phyloP scores from a whole-genome alignment of 306 rosid genomes.

The Vigna angularis region DNA sequence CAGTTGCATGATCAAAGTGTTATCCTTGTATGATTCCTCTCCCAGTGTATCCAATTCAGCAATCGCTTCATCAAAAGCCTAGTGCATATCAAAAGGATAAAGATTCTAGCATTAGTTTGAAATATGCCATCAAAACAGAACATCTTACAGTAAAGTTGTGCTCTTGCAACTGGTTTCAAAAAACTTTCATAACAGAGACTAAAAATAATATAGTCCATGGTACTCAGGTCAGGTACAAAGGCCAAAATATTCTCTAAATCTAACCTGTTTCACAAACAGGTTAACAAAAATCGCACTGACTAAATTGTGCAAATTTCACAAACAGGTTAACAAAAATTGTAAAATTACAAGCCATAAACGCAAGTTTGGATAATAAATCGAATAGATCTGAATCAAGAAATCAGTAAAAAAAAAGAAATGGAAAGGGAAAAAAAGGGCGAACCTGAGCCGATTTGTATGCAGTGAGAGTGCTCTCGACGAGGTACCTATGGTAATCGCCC shows the following conservation, averaged over 20 bases:
- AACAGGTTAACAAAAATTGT: not conserved
- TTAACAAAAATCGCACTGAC: not conserved
- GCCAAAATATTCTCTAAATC: not conserved
- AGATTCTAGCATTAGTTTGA: not conserved
- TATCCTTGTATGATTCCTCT: conserved; percentile 98
- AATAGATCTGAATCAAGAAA: conserved; percentile 40
- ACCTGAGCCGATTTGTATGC: conserved; percentile 99
- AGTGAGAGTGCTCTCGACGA: conserved; percentile 93
- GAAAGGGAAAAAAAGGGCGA: conserved; percentile 24
- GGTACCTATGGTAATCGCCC: conserved; percentile 96
- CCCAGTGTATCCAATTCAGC: conserved; percentile 98
- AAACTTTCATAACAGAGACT: not conserved
- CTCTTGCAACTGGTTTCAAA: conserved; percentile 21
- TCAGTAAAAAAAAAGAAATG: not conserved
- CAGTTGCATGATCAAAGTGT: conserved; percentile 99
- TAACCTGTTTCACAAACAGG: conserved; percentile 91
- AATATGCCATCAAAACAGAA: conserved; percentile 1
- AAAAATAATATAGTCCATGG: conserved; percentile 17
- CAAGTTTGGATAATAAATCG: conserved; percentile 15
- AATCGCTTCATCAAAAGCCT: conserved; percentile 99
- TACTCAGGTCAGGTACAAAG: not conserved
- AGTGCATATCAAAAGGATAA: conserved; percentile 15
- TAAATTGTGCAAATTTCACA: not conserved
- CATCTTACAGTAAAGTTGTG: not conserved
- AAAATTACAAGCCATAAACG: not conserved